Conservation (phyloP, 2,329 filamentous ascomycete species). For the Macrophomina tecta region DNA sequence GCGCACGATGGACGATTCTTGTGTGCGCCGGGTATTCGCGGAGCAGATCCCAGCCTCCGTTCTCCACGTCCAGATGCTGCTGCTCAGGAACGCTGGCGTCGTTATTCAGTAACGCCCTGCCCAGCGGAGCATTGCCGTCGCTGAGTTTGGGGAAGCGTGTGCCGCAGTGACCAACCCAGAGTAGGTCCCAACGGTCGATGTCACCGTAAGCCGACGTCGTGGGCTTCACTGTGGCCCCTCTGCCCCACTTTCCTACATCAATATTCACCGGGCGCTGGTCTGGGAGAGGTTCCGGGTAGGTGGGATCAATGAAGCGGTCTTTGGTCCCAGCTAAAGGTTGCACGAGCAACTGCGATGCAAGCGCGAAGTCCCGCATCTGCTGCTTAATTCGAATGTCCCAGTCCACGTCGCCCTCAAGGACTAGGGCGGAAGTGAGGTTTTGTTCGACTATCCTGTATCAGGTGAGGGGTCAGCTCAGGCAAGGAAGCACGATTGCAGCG, state of each 20-base stretch:
- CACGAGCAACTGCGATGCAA: constrained; percentile 27
- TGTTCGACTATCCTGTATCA: constrained; percentile 19
- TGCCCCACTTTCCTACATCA: constrained; percentile 26
- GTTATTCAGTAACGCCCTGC: constrained; percentile 32
- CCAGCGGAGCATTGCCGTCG: constrained; percentile 29
- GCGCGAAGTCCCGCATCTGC: constrained; percentile 33
- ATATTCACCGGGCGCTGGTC: constrained; percentile 11
- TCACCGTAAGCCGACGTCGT: constrained; percentile 40
- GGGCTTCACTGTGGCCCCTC: neutral
- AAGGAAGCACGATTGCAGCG: neutral
- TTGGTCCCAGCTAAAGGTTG: constrained; percentile 20
- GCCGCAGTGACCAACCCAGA: constrained; percentile 46
- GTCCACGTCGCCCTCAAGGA: constrained; percentile 34
- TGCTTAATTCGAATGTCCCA: constrained; percentile 34
- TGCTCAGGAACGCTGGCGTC: constrained; percentile 35
- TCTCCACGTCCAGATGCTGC: constrained; percentile 34
- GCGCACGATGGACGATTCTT: constrained; percentile 30
- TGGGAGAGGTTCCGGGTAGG: constrained; percentile 27
- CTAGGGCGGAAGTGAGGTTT: constrained; percentile 30
- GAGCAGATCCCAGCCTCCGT: constrained; percentile 26
- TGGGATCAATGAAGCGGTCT: constrained; percentile 28
- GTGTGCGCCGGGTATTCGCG: constrained; percentile 31
- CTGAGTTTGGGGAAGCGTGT: constrained; percentile 30
- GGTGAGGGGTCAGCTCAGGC: neutral
- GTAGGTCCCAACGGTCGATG: constrained; percentile 44